Evolutionary conservation across 371 early-diverging fungal genomes (phyloP).

Genomic region (Entomophthora muscae): DNA sequence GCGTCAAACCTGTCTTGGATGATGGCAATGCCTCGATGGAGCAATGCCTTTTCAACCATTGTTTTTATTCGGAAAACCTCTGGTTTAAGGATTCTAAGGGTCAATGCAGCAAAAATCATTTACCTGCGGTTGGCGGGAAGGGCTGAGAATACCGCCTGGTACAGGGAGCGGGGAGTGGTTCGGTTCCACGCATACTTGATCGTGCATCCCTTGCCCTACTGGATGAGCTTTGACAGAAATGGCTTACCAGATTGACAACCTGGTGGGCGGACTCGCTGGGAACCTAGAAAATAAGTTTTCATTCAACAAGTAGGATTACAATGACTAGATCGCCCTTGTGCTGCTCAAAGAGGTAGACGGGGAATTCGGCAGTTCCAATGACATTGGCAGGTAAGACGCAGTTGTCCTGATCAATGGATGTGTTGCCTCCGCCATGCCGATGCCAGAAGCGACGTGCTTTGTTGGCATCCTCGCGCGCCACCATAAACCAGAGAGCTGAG

Average conservation of each 20-base stretch:
- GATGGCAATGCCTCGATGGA: background rate
- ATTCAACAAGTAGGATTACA: constrained; percentile 9
- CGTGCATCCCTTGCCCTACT: constrained; percentile 3
- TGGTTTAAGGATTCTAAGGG: background rate
- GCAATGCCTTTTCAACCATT: background rate
- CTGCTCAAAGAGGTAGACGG: constrained; percentile 17
- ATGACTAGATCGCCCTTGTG: constrained; percentile 18
- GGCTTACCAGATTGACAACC: constrained; percentile 11
- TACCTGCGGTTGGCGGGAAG: constrained; percentile 9
- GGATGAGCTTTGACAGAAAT: background rate
- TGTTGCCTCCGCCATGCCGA: constrained; percentile 10
- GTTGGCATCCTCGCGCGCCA: constrained; percentile 12
- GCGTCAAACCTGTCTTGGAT: background rate
- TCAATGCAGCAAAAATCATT: background rate
- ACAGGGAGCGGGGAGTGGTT: constrained; percentile 14
- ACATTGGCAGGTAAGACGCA: constrained; percentile 12
- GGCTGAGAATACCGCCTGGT: constrained; percentile 12
- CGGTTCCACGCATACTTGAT: constrained; percentile 22
- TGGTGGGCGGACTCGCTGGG: constrained; percentile 17
- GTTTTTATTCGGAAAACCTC: background rate
- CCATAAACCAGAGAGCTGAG: constrained; percentile 18
- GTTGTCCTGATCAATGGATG: constrained; percentile 2
- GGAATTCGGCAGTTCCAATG: constrained; percentile 14
- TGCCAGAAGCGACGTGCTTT: constrained; percentile 14
- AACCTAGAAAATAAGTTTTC: background rate